Evolutionary conservation across 2,329 filamentous ascomycete genomes (phyloP), one percentile per base, ranked within the genome.

Genomic region (Paramyrothecium roridum): DNA sequence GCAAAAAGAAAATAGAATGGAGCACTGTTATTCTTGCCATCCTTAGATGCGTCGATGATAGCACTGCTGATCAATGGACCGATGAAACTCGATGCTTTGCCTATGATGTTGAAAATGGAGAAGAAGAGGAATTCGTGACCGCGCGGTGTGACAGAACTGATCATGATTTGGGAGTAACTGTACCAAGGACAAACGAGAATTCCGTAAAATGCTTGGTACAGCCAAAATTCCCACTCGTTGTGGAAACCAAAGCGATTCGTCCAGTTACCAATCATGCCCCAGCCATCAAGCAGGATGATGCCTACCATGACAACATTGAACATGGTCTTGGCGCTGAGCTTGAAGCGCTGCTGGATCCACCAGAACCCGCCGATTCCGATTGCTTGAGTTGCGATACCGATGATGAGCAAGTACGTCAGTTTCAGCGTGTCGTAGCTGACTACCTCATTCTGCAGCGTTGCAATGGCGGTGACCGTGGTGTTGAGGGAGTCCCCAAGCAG

Each of bases 81-180:
- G 54, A 89, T 87, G 61, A 88, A 89, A 1, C 80, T 83, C 8
- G 80, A 85, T 0, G 85, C 86, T 70, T 89, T 89, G 48, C 86
- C 85, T 26, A 88, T 81, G 61, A 89, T 87, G 58, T 80, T 85
- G 70, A 89, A 89, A 1, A 89, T 69, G 49, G 78, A 82, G 76
- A 89, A 90, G 75, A 89, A 89, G 12, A 89, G 72, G 62, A 88
- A 88, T 60, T 89, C 87, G 63, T 88, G 84, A 40, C 86, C 86
- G 7, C 83, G 76, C 0, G 86, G 86, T 0, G 85, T 88, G 2
- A 89, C 84, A 61, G 88, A 86, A 3, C 80, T 84, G 60, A 89
- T 89, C 80, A 89, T 86, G 62, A 86, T 88, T 65, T 89, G 86
- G 0, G 80, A 83, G 68, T 89, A 89, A 50, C 82, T 84, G 68